phyloP scores from a whole-genome alignment of 2,329 filamentous ascomycete genomes.

The Alternaria viburni region DNA sequence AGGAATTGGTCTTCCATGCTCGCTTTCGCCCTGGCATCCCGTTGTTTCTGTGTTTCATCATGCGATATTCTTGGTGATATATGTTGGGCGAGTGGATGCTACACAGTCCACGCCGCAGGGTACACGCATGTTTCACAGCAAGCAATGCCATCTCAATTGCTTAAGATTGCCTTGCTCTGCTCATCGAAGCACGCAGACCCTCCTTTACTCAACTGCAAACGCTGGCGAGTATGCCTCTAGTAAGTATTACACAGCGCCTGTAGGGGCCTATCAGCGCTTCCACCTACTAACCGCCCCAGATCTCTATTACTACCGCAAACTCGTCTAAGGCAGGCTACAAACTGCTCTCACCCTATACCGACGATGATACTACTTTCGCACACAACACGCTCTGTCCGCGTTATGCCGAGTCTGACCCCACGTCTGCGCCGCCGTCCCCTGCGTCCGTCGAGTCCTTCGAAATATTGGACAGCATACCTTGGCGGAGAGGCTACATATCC shows the following conservation, averaged over 20 bases:
- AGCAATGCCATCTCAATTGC: constrained; percentile 21
- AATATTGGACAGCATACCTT: constrained; percentile 40
- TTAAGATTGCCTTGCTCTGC: constrained; percentile 20
- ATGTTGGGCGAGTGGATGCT: constrained; percentile 29
- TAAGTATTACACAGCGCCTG: constrained; percentile 29
- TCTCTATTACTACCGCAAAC: constrained; percentile 19
- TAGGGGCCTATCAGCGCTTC: constrained; percentile 20
- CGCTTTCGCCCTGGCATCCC: constrained; percentile 10
- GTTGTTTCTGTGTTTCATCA: constrained; percentile 36
- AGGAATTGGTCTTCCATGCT: constrained; percentile 29
- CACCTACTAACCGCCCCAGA: constrained; percentile 28
- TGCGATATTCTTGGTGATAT: constrained; percentile 16
- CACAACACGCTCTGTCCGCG: constrained; percentile 39
- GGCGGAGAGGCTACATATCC: constrained; percentile 37
- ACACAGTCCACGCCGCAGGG: constrained; percentile 28
- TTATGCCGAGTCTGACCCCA: constrained; percentile 40
- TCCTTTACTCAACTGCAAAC: constrained; percentile 3
- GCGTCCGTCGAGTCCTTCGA: constrained; percentile 45
- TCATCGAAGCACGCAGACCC: constrained; percentile 4
- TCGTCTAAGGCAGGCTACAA: constrained; percentile 29
- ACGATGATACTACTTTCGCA: constrained; percentile 30
- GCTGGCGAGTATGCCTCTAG: constrained; percentile 31
- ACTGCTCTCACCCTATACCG: constrained; percentile 36
- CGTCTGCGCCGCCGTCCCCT: constrained; percentile 43
- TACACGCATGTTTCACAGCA: constrained; percentile 32